Base-by-base conservation (phyloP, 257 asterid species). In the Coffea eugenioides region DNA sequence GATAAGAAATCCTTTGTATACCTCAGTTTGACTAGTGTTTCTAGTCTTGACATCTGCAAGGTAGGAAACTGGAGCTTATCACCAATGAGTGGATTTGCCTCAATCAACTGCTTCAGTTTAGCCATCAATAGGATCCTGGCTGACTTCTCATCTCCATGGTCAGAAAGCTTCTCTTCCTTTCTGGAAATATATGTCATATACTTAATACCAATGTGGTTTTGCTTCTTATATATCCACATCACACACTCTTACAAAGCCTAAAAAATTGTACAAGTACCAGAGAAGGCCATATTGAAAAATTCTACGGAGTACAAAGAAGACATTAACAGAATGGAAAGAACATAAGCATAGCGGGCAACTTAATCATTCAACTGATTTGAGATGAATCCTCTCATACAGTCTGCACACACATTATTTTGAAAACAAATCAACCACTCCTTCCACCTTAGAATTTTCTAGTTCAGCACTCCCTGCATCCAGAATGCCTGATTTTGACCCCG, bases 1-100 rank as follows among this genome's bases (percentile, higher is more conserved):
- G 20, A 52, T 52, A 52, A 0, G 57, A 2, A 52, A 13, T 11
- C 18, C 3, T 52, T 13, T 2, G 20, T 18, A 68, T 23, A 88
- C 96, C 96, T 87, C 74, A 88, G 96, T 71, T 90, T 31, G 83
- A 90, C 82, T 61, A 91, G 79, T 5, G 89, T 84, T 70, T 90
- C 89, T 87, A 90, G 79, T 80, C 92, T 87, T 59, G 92, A 80
- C 85, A 66, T 81, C 81, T 77, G 80, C 25, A 91, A 75, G 77
- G 59, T 59, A 51, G 94, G 96, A 74, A 88, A 88, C 80, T 87
- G 88, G 77, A 88, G 92, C 83, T 90, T 91, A 56, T 90, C 91
- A 14, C 87, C 88, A 79, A 91, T 88, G 68, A 80, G 81, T 45
- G 91, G 92, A 76, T 91, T 90, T 13, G 83, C 89, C 79, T 86